These are phyloP conservation scores for Colletotrichum cordylinicola DNA, from an alignment of 2,329 filamentous ascomycete species.

Conservation along the genomic window DNA sequence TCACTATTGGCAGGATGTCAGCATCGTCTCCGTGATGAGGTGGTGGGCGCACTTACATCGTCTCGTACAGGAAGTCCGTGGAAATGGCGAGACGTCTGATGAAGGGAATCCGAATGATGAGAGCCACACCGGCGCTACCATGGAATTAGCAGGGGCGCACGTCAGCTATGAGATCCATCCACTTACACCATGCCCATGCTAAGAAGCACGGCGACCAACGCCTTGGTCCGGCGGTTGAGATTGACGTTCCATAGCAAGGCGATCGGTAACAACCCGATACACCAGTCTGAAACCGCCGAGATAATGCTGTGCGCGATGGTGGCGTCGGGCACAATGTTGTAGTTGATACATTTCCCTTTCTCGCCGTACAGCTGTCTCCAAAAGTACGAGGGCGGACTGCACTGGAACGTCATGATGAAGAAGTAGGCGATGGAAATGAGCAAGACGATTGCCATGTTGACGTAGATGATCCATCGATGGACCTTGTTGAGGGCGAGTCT, in stretches of 20 bases:
- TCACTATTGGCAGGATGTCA: conserved; percentile 27
- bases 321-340: conserved; percentile 42
- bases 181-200: conserved; percentile 56
- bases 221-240: conserved; percentile 52
- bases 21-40: neutral
- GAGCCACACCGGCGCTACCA: conserved; percentile 40
- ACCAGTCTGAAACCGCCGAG: conserved; percentile 51
- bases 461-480: conserved; percentile 39
- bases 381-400: conserved; percentile 52
- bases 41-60: conserved; percentile 29
- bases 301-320: conserved; percentile 53
- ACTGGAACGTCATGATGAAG: conserved; percentile 56
- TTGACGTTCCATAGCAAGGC: conserved; percentile 56
- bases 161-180: neutral
- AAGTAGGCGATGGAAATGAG: conserved; percentile 43
- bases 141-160: neutral
- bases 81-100: conserved; percentile 31
- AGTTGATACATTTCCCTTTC: conserved; percentile 44
- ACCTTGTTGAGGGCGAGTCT: conserved; percentile 39
- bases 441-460: conserved; percentile 39
- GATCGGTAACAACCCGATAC: conserved; percentile 54
- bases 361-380: conserved; percentile 47
- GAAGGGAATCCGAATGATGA: conserved; percentile 42
- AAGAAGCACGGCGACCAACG: conserved; percentile 50
- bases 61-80: conserved; percentile 34